phyloP scores from a whole-genome alignment of 805 yeast species.

The Pichia scutulata region DNA sequence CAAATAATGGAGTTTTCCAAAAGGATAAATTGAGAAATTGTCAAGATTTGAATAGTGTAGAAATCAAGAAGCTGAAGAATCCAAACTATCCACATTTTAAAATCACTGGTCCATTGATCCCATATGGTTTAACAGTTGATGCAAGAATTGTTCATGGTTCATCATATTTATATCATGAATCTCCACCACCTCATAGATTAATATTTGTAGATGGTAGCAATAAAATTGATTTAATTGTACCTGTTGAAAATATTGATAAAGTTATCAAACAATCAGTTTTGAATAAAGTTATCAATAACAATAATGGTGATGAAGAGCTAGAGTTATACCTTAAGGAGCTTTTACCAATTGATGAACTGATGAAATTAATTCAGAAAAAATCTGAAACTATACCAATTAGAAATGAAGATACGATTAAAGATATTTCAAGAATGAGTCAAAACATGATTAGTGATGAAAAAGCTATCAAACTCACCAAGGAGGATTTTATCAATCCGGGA shows the following conservation, averaged over 20 bases:
- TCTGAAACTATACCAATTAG: neutral
- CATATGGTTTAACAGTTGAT: constrained; percentile 17
- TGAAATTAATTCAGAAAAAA: neutral
- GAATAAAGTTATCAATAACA: neutral
- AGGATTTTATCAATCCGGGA: neutral
- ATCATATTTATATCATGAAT: constrained; percentile 24
- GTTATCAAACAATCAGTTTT: neutral
- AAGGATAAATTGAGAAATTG: constrained; percentile 3
- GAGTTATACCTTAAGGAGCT: neutral
- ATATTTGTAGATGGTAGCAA: constrained; percentile 10
- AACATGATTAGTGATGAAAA: neutral
- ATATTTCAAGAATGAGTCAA: constrained; percentile 1
- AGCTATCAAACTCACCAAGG: neutral
- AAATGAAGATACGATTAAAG: neutral
- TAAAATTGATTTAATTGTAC: constrained; percentile 2
- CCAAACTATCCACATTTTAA: constrained; percentile 19
- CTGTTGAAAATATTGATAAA: neutral
- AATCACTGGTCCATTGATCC: constrained; percentile 19
- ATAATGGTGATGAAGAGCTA: neutral
- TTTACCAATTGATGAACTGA: neutral
- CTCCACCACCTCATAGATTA: constrained; percentile 26
- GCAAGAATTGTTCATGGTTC: constrained; percentile 30
- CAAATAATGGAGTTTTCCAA: neutral
- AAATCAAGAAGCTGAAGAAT: constrained; percentile 9
- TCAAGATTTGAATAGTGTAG: constrained; percentile 9